Evolutionary conservation across 495 filamentous ascomycete genomes (phyloP).

Genomic region (Podospora australis): DNA sequence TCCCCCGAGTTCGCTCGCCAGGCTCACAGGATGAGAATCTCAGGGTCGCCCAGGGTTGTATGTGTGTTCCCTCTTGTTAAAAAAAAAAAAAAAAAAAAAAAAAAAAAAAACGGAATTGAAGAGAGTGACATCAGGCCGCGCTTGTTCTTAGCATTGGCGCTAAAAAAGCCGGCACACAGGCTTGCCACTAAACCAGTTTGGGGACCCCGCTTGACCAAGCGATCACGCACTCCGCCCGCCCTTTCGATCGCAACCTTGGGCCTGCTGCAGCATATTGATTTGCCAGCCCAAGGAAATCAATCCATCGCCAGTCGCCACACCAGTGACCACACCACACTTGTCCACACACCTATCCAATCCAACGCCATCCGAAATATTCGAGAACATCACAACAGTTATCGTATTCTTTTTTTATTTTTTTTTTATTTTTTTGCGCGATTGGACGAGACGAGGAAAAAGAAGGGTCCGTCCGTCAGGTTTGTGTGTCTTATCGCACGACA

Average conservation of each 20-base stretch:
- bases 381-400: too few species aligned
- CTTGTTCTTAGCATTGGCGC: slow-evolving; percentile 16
- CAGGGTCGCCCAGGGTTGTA: too few species aligned
- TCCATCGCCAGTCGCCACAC: slow-evolving; percentile 7
- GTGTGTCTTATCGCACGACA: too few species aligned
- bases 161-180: slow-evolving; percentile 19
- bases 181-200: slow-evolving; percentile 20
- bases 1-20: too few species aligned
- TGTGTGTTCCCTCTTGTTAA: too few species aligned
- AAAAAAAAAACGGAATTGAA: not conserved
- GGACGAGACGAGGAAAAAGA: too few species aligned
- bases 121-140: slow-evolving; percentile 15
- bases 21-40: too few species aligned
- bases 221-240: slow-evolving; percentile 26
- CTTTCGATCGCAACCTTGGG: slow-evolving; percentile 28
- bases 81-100: not conserved
- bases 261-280: slow-evolving; percentile 17
- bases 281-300: slow-evolving; percentile 15
- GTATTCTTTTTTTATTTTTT: too few species aligned
- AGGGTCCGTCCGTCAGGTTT: too few species aligned
- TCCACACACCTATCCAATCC: not conserved
- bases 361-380: not conserved
- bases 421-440: too few species aligned
- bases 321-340: not conserved
- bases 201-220: slow-evolving; percentile 10